Percentiles rank a stretch among this genome's conserved stretches.
phyloP scores from a whole-genome alignment of 805 yeast genomes.

The Wickerhamiella siamensis region DNA sequence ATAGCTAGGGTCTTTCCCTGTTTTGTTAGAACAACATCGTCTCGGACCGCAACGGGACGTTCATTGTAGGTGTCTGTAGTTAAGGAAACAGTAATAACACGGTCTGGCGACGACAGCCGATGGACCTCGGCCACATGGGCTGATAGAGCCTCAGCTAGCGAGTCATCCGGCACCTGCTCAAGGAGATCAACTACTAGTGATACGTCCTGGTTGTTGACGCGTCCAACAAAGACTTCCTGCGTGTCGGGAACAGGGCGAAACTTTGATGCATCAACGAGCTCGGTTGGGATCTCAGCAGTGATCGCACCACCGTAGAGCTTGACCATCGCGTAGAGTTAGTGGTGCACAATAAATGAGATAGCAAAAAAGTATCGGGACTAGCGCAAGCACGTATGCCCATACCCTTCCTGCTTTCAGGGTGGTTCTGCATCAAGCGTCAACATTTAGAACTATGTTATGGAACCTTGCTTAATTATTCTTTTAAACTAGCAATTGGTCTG shows the following conservation, averaged over 20 bases:
- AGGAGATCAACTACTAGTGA: conserved; percentile 29
- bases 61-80: conserved; percentile 6
- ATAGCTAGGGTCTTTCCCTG: conserved; percentile 5
- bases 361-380: no score
- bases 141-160: conserved; percentile 12
- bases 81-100: conserved; percentile 4
- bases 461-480: no score
- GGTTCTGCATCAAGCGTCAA: no score
- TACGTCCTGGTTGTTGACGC: conserved; percentile 22
- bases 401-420: no score
- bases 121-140: conserved; percentile 18
- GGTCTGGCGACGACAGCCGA: conserved; percentile 10
- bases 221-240: conserved; percentile 73
- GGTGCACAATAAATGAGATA: no score
- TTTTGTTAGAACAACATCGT: conserved; percentile 10
- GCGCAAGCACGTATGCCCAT: no score
- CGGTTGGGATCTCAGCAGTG: conserved; percentile 39
- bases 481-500: no score
- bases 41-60: conserved; percentile 11
- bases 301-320: conserved; percentile 77
- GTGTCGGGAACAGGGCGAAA: conserved; percentile 81
- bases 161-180: conserved; percentile 23
- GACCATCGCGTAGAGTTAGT: neutral
- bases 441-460: no score
- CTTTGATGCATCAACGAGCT: conserved; percentile 59